Conservation (phyloP, 371 early-diverging fungal genomes). For the Zancudomyces culisetae region DNA sequence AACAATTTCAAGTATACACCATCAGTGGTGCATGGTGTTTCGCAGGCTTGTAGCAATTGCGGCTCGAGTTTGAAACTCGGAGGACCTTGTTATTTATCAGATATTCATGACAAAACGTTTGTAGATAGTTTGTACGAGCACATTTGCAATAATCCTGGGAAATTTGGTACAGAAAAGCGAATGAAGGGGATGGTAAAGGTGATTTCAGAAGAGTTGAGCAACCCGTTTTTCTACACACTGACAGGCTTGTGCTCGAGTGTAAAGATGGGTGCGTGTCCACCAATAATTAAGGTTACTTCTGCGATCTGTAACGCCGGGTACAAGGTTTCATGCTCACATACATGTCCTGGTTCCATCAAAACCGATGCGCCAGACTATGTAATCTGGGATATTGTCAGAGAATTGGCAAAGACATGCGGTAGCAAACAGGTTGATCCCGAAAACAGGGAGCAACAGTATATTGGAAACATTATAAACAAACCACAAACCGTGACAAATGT, state of each 20-base stretch:
- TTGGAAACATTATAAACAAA: too few relatives aligned
- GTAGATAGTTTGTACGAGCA: conserved; percentile 42
- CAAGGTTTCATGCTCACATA: conserved; percentile 83
- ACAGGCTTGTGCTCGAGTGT: conserved; percentile 45
- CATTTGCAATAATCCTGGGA: conserved; percentile 30
- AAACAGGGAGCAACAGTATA: too few relatives aligned
- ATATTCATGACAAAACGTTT: conserved; percentile 70
- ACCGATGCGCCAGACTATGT: conserved; percentile 80
- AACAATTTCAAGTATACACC: conserved; percentile 35
- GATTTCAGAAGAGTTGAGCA: conserved; percentile 46
- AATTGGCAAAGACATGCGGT: conserved; percentile 45
- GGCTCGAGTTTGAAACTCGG: conserved; percentile 48
- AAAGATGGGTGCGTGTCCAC: conserved; percentile 29
- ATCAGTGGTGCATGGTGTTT: conserved; percentile 41
- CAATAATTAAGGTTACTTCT: conserved; percentile 35
- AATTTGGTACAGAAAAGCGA: conserved; percentile 59
- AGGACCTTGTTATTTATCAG: conserved; percentile 87
- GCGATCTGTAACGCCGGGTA: conserved; percentile 87
- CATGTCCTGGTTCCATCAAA: conserved; percentile 70
- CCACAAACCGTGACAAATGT: too few relatives aligned
- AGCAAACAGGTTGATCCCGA: conserved; percentile 40
- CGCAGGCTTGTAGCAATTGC: conserved; percentile 48
- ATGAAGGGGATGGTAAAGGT: conserved; percentile 93
- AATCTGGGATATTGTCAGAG: conserved; percentile 85
- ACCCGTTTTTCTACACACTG: conserved; percentile 68